phyloP scores from a whole-genome alignment of 768 basidiomycete genomes.

The Goffeauzyma gilvescens region DNA sequence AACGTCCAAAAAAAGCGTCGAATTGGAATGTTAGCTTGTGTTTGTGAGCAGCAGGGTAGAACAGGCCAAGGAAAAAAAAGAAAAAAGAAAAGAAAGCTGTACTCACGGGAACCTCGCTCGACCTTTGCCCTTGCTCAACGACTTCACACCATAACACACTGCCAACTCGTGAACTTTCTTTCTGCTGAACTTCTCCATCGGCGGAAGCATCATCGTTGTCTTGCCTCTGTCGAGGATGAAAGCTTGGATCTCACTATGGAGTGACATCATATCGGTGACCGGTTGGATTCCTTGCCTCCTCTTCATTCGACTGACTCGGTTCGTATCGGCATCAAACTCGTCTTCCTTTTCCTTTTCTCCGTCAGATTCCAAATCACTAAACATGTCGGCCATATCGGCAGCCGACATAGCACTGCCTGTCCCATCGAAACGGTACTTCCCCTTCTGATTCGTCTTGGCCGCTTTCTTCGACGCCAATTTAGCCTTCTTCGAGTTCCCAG shows the following conservation, averaged over 20 bases:
- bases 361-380: conserved; percentile 43
- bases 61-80: background rate
- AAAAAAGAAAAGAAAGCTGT: too few relatives aligned
- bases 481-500: conserved; percentile 39
- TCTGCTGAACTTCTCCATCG: conserved; percentile 53
- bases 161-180: conserved; percentile 64
- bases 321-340: conserved; percentile 10
- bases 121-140: conserved; percentile 51
- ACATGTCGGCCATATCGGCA: conserved; percentile 41
- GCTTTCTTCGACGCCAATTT: too few relatives aligned
- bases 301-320: conserved; percentile 3
- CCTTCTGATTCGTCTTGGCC: conserved; percentile 39
- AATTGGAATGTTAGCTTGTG: background rate
- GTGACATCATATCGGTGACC: conserved; percentile 8
- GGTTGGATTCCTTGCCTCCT: conserved; percentile 8
- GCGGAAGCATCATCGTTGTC: conserved; percentile 49
- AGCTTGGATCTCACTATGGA: conserved; percentile 41
- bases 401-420: conserved; percentile 24
- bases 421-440: conserved; percentile 29
- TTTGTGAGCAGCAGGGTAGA: background rate
- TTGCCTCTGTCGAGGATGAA: conserved; percentile 46
- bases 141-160: conserved; percentile 56
- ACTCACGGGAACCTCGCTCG: conserved; percentile 47
- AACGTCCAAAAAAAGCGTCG: too few relatives aligned
- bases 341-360: conserved; percentile 15